phyloP scores from a whole-genome alignment of 148 eudicot species.

The Pharnaceum exiguum region DNA sequence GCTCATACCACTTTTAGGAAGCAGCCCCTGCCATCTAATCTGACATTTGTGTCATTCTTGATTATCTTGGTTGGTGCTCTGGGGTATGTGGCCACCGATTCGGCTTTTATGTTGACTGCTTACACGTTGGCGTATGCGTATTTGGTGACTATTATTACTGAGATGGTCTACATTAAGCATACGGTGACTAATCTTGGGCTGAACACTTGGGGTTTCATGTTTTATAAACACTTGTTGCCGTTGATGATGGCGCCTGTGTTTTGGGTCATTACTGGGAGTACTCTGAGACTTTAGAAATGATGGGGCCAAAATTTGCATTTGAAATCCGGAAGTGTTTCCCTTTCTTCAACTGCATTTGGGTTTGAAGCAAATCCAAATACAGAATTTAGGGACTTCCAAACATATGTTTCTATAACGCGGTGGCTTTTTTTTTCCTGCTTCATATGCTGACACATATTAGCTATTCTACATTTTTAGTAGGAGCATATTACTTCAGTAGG shows the following conservation, averaged over 20 bases:
- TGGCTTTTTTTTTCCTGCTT: too few relatives aligned
- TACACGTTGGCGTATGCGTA: constrained; percentile 93
- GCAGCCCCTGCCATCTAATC: constrained; percentile 83
- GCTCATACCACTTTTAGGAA: constrained; percentile 86
- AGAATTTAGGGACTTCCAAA: too few relatives aligned
- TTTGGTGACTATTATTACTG: constrained; percentile 78
- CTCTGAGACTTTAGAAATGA: constrained; percentile 55
- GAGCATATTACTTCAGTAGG: too few relatives aligned
- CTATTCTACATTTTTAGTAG: too few relatives aligned
- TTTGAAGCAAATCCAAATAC: too few relatives aligned
- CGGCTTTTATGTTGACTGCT: constrained; percentile 78
- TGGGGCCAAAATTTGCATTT: constrained; percentile 34
- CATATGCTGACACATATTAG: too few relatives aligned
- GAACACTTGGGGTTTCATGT: constrained; percentile 96
- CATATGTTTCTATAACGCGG: too few relatives aligned
- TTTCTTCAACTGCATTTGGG: too few relatives aligned
- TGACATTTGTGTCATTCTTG: constrained; percentile 66
- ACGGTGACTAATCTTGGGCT: constrained; percentile 93
- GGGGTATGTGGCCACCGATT: constrained; percentile 92
- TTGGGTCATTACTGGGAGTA: constrained; percentile 89
- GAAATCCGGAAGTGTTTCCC: too few relatives aligned
- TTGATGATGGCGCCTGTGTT: constrained; percentile 90
- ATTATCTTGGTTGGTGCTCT: constrained; percentile 80
- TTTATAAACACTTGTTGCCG: constrained; percentile 80
- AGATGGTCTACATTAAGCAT: constrained; percentile 98